These are phyloP conservation scores for Mycena sp. DNA, from an alignment of 1,284 basidiomycete genomes.

Conservation along the genomic window DNA sequence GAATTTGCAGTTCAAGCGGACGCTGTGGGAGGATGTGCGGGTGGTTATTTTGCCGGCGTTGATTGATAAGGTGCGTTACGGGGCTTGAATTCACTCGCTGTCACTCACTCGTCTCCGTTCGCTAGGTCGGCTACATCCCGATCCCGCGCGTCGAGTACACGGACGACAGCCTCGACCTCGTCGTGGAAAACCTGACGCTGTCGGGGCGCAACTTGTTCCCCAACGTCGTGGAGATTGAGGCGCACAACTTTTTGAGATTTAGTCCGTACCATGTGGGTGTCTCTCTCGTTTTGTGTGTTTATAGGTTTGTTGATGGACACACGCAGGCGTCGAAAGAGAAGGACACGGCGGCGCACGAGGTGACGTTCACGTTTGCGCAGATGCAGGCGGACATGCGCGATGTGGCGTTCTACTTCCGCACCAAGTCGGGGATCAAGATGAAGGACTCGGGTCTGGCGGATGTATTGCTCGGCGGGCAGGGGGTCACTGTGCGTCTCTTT, in stretches of 20 bases:
- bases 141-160: constrained; percentile 93
- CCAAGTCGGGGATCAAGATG: constrained; percentile 84
- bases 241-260: constrained; percentile 87
- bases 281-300: not conserved
- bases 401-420: constrained; percentile 88
- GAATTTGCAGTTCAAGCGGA: constrained; percentile 89
- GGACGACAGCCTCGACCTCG: constrained; percentile 87
- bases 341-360: constrained; percentile 74
- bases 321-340: constrained; percentile 17
- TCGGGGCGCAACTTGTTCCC: constrained; percentile 87
- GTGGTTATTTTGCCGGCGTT: constrained; percentile 85
- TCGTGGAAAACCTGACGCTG: constrained; percentile 93
- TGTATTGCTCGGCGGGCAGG: constrained; percentile 85
- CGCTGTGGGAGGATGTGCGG: constrained; percentile 89
- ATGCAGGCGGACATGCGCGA: constrained; percentile 96
- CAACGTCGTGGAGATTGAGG: constrained; percentile 83
- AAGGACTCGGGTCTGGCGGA: constrained; percentile 94
- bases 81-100: not conserved
- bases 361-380: constrained; percentile 80
- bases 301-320: too few species aligned
- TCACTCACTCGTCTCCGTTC: not conserved
- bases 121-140: constrained; percentile 87
- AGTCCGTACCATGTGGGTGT: constrained; percentile 50
- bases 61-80: constrained; percentile 65
- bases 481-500: constrained; percentile 61